Evolutionary conservation across 148 eudicot species (phyloP).

Genomic region (Vaccinium myrtillus): DNA sequence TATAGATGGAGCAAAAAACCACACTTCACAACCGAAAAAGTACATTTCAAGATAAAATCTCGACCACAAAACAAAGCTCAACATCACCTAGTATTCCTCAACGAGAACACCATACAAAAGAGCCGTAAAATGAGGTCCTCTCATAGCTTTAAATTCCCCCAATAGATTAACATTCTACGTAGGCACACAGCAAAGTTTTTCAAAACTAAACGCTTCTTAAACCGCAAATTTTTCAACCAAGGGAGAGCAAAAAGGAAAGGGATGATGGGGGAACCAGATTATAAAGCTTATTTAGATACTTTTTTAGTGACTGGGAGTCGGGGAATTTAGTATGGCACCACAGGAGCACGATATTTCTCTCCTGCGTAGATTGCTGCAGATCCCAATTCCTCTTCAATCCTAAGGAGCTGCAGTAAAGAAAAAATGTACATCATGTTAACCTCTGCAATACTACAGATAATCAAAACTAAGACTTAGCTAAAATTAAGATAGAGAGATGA

Average conservation of each 20-base stretch:
- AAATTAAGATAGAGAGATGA: neutral
- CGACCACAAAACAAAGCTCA: constrained; percentile 7
- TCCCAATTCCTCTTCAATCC: constrained; percentile 51
- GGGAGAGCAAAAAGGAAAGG: neutral
- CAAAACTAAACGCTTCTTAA: neutral
- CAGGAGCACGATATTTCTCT: constrained; percentile 38
- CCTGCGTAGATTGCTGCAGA: constrained; percentile 41
- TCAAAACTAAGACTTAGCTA: neutral
- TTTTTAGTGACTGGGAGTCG: neutral
- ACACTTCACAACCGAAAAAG: neutral
- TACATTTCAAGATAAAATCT: neutral
- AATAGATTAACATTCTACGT: neutral
- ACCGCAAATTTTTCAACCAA: neutral
- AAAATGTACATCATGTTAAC: neutral
- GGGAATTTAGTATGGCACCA: constrained; percentile 33
- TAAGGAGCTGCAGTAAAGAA: constrained; percentile 33
- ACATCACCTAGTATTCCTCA: neutral
- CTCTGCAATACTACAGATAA: neutral
- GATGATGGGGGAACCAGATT: neutral
- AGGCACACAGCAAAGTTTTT: neutral
- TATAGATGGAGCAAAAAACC: neutral
- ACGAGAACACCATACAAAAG: too few relatives aligned
- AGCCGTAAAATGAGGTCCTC: neutral
- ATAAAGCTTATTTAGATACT: constrained; percentile 12
- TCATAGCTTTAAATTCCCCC: neutral